Conservation (phyloP, 2,329 filamentous ascomycete genomes). For the Xylogone sp. region DNA sequence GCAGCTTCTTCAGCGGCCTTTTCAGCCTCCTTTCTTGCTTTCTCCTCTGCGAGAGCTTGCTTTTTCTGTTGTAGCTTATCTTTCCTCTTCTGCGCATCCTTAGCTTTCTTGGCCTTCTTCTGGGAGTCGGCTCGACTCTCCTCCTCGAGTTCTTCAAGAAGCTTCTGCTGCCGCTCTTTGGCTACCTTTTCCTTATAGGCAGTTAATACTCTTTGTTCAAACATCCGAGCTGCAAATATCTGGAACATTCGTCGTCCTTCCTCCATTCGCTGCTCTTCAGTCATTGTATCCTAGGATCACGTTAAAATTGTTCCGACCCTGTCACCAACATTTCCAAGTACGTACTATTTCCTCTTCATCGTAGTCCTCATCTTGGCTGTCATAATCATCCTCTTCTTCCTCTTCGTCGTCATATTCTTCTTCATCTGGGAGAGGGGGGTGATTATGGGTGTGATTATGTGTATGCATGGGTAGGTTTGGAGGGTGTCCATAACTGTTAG, state of each 20-base stretch:
- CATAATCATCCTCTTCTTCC: conserved; percentile 58
- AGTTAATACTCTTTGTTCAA: conserved; percentile 92
- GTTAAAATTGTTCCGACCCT: background rate
- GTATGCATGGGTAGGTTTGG: conserved; percentile 50
- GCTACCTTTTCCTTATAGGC: conserved; percentile 99
- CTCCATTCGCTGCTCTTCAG: conserved; percentile 97
- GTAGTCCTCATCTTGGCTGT: conserved; percentile 61
- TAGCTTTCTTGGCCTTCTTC: conserved; percentile 87
- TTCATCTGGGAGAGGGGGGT: conserved; percentile 68
- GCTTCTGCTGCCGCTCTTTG: conserved; percentile 82
- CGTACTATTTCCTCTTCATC: conserved; percentile 73
- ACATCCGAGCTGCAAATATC: conserved; percentile 98
- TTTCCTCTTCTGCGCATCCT: conserved; percentile 92
- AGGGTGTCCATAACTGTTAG: conserved; percentile 53
- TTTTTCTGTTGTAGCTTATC: conserved; percentile 90
- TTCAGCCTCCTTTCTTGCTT: conserved; percentile 81
- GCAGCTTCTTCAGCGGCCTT: conserved; percentile 84
- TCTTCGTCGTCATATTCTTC: conserved; percentile 69
- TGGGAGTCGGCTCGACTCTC: conserved; percentile 73
- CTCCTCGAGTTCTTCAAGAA: conserved; percentile 87
- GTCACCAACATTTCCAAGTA: conserved; percentile 19
- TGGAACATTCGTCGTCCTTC: conserved; percentile 98
- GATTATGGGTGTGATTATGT: conserved; percentile 56
- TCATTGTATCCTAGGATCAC: conserved; percentile 79
- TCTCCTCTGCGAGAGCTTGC: conserved; percentile 85